phyloP scores from a whole-genome alignment of 2,329 filamentous ascomycete genomes.

The Aspergillus hiratsukae region DNA sequence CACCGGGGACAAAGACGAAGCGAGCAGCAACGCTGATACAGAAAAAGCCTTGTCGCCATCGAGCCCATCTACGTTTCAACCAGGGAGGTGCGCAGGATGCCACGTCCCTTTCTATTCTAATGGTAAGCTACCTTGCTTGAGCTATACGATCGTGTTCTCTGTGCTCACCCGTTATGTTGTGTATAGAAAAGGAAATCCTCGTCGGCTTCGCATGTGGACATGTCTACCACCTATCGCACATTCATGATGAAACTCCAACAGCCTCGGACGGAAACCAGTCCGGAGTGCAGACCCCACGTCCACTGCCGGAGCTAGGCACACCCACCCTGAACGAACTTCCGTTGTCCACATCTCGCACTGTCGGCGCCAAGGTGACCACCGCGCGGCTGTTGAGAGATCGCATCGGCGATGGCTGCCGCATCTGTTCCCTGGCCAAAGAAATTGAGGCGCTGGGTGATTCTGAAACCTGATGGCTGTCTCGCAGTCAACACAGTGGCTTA shows the following conservation, averaged over 20 bases:
- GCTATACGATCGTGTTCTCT: not conserved
- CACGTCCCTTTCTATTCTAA: conserved; percentile 34
- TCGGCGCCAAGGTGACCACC: conserved; percentile 83
- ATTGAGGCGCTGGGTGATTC: conserved; percentile 28
- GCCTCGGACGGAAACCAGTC: conserved; percentile 16
- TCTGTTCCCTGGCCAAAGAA: conserved; percentile 35
- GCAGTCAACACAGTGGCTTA: not conserved
- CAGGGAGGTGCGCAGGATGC: conserved; percentile 37
- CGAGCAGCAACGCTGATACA: conserved; percentile 9
- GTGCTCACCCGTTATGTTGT: not conserved
- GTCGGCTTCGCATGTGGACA: conserved; percentile 66
- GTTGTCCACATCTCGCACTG: conserved; percentile 47
- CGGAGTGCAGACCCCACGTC: conserved; percentile 18
- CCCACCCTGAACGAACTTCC: conserved; percentile 22
- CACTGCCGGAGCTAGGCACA: conserved; percentile 14
- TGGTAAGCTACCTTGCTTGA: conserved; percentile 23
- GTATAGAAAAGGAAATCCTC: conserved; percentile 51
- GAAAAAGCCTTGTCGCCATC: conserved; percentile 12
- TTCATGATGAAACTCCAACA: conserved; percentile 41
- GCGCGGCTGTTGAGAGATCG: conserved; percentile 72
- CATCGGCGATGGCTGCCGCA: conserved; percentile 46
- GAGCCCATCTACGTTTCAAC: conserved; percentile 7
- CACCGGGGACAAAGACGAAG: conserved; percentile 5
- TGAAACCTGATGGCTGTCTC: conserved; percentile 1
- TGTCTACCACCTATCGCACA: conserved; percentile 61